Evolutionary conservation across 2,329 filamentous ascomycete species (phyloP).

Genomic region (Aureobasidium sp.): DNA sequence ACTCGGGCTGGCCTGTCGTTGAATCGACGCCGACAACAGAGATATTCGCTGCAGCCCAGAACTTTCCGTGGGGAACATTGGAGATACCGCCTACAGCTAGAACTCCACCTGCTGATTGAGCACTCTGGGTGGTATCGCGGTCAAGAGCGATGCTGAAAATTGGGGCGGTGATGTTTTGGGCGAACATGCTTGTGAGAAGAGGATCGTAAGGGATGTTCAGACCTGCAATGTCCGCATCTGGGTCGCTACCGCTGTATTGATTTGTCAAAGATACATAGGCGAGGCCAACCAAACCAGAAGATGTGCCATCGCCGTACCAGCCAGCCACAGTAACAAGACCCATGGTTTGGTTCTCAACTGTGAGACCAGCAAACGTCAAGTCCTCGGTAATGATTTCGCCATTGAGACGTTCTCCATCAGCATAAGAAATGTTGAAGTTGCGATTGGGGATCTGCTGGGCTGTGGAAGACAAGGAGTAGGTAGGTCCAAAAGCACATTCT

Average conservation of each 20-base stretch:
- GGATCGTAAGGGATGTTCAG: constrained; percentile 35
- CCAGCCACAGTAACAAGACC: constrained; percentile 31
- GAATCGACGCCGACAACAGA: constrained; percentile 17
- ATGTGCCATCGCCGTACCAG: constrained; percentile 26
- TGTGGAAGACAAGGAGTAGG: constrained; percentile 24
- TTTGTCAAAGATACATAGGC: constrained; percentile 42
- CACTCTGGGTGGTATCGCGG: constrained; percentile 17
- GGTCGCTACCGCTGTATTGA: constrained; percentile 25
- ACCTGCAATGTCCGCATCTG: constrained; percentile 17
- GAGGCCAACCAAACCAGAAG: constrained; percentile 43
- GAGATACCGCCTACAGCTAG: constrained; percentile 43
- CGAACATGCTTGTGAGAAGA: constrained; percentile 42
- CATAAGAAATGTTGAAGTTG: constrained; percentile 37
- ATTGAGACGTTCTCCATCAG: constrained; percentile 32
- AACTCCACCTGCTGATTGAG: constrained; percentile 29
- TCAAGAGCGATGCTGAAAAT: constrained; percentile 43
- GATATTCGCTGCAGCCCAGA: constrained; percentile 23
- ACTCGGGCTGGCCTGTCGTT: constrained; percentile 20
- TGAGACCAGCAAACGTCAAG: constrained; percentile 38
- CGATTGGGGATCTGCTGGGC: constrained; percentile 31
- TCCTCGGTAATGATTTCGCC: constrained; percentile 33
- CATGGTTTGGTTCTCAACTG: constrained; percentile 37
- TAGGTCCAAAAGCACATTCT: constrained; percentile 25
- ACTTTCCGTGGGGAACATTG: constrained; percentile 28
- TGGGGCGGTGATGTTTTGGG: constrained; percentile 33